Evolutionary conservation across 2,329 filamentous ascomycete genomes (phyloP).

Genomic region (Endoconidiophora polonica): DNA sequence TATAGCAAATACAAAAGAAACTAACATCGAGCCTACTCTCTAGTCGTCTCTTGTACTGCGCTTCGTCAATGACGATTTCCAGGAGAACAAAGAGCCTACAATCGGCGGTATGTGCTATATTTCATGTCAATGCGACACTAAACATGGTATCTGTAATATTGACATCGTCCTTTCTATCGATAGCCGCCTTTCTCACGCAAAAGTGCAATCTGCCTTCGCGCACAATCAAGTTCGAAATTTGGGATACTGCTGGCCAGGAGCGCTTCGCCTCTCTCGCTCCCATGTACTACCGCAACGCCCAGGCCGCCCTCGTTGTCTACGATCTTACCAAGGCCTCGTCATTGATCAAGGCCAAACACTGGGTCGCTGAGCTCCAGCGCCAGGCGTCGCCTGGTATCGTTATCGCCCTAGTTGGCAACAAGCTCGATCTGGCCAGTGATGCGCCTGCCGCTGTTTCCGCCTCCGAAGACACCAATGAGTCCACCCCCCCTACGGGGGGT

Average conservation of each 20-base stretch:
- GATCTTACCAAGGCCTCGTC: conserved; percentile 94
- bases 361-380: conserved; percentile 92
- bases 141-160: background rate
- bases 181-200: conserved; percentile 93
- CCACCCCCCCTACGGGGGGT: background rate
- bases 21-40: background rate
- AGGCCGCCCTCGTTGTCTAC: conserved; percentile 94
- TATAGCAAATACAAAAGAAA: too few relatives aligned
- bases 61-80: conserved; percentile 99
- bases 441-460: conserved; percentile 25
- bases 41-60: conserved; percentile 93
- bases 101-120: conserved; percentile 60
- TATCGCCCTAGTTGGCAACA: conserved; percentile 93
- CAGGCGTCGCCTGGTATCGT: conserved; percentile 94
- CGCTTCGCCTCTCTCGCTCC: conserved; percentile 90
- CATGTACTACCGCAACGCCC: conserved; percentile 99
- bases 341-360: conserved; percentile 93
- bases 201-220: conserved; percentile 92
- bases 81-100: conserved; percentile 98
- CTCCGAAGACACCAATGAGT: conserved; percentile 34
- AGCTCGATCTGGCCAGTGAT: conserved; percentile 70
- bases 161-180: background rate
- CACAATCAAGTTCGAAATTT: conserved; percentile 90
- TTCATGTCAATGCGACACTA: background rate
- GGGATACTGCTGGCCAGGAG: conserved; percentile 97